Base-by-base conservation (phyloP, 2,329 filamentous ascomycete genomes). In the Phaeosphaeriaceae sp. region DNA sequence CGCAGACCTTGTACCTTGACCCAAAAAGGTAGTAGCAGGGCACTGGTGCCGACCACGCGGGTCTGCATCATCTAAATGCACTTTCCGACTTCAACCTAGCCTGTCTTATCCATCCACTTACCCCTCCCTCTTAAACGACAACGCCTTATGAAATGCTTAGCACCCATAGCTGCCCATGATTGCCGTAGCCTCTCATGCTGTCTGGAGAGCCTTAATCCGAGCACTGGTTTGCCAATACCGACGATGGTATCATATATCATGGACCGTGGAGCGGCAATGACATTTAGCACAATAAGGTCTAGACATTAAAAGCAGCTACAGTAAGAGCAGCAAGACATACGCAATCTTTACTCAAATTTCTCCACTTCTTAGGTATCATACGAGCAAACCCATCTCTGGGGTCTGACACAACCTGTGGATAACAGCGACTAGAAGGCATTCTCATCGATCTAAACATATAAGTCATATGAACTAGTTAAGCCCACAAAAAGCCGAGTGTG, bases 91-190 rank as follows among this genome's bases (percentile, higher is more conserved):
- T 63, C 41, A 58, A 56, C 54, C 46, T 36, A 45, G 28, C 44
- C 50, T 49, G 50, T 38, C 39, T 16, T 40, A 42, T 20, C 21
- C 55, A 29, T 41, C 62, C 59, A 63, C 38, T 61, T 32, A 58
- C 35, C 30, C 4, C 9, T 16, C n/a, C 15, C 30, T 15, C 28
- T n/a, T 18, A 40, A 46, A 39, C 42, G 17, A 21, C 15, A 11
- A 38, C 34, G 16, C 26, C 40, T 26, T 12, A 40, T 33, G 13
- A 33, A 16, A 26, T 11, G 7, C 23, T 26, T 8, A 11, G 7
- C 3, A 26, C 6, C 23, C 5, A 6, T 7, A 26, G 23, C 23
- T 42, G 39, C 16, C 39, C 16, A 43, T 35, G 29, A 43, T 18
- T 43, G 40, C 40, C 30, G 30, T 7, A 38, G 30, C 38, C 32